These are phyloP conservation scores for Raphanus hybrid DNA, from an alignment of 441 rosid genomes.

Conservation along the genomic window DNA sequence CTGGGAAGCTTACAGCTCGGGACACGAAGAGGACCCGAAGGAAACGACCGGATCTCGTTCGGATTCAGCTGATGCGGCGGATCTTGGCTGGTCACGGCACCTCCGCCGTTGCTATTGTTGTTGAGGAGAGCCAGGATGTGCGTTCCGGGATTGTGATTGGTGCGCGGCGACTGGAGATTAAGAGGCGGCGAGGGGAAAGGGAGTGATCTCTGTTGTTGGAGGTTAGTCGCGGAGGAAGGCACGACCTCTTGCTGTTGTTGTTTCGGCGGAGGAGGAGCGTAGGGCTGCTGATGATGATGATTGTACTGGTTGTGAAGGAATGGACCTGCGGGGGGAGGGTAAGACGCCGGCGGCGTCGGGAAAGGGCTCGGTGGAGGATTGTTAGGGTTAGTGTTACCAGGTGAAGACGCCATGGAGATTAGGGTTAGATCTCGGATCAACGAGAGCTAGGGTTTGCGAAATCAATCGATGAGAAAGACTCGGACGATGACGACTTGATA, in stretches of 20 bases:
- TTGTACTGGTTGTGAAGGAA: conserved; percentile 48
- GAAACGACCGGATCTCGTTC: conserved; percentile 39
- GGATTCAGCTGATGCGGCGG: conserved; percentile 27
- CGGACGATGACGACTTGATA: conserved; percentile 17
- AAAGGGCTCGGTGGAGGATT: conserved; percentile 43
- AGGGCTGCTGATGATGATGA: conserved; percentile 38
- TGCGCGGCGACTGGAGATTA: conserved; percentile 40
- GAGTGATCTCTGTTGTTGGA: conserved; percentile 50
- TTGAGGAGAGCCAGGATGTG: conserved; percentile 78
- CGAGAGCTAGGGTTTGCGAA: conserved; percentile 31
- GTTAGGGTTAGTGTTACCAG: conserved; percentile 47
- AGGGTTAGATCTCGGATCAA: conserved; percentile 26
- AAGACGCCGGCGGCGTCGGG: conserved; percentile 49
- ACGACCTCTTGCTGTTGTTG: conserved; percentile 32
- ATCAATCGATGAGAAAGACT: conserved; percentile 27
- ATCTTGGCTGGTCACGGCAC: conserved; percentile 17
- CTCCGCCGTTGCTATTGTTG: conserved; percentile 38
- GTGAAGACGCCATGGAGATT: conserved; percentile 46
- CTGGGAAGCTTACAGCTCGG: conserved; percentile 59
- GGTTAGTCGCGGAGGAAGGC: conserved; percentile 35
- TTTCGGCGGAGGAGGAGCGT: conserved; percentile 40
- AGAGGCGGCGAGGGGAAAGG: conserved; percentile 62
- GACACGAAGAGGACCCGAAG: conserved; percentile 45
- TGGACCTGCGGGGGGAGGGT: conserved; percentile 61
- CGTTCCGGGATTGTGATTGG: conserved; percentile 59